These are phyloP conservation scores for Coelastrella sp. DNA, from an alignment of 139 green algal genomes.

Conservation along the genomic window DNA sequence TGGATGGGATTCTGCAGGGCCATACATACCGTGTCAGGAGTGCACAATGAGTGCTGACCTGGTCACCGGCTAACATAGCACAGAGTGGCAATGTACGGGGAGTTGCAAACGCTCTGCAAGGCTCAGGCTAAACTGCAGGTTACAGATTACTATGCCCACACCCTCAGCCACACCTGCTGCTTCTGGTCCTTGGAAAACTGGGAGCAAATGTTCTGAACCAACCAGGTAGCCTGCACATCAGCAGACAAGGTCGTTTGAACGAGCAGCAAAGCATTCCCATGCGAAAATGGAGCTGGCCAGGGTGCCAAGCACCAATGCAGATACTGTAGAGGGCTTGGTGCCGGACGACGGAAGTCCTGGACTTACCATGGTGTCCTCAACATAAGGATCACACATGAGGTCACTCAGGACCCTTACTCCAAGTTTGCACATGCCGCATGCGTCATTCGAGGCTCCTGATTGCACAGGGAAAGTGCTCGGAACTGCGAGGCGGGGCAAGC, in stretches of 20 bases:
- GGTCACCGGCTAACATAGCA: no score
- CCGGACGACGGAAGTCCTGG: no score
- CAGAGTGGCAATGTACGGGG: no score
- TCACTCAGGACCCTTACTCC: conserved; percentile 35
- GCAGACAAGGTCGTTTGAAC: not conserved
- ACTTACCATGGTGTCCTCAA: conserved; percentile 45
- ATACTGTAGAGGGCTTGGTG: no score
- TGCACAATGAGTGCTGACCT: no score
- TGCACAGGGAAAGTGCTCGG: not conserved
- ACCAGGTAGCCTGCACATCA: conserved; percentile 26
- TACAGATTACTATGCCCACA: no score
- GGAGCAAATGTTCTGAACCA: conserved; percentile 43
- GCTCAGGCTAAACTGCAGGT: no score
- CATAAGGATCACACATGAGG: conserved; percentile 40
- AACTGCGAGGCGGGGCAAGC: not conserved
- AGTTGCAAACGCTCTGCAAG: no score
- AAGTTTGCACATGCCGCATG: conserved; percentile 39
- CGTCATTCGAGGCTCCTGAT: conserved; percentile 12
- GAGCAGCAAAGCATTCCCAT: not conserved
- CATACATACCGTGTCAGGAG: no score
- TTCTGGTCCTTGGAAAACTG: conserved; percentile 34
- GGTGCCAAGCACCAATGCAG: no score
- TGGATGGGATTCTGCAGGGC: no score
- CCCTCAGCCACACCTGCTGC: conserved; percentile 19
- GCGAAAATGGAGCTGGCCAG: no score